Base-by-base conservation (phyloP, 441 rosid genomes). In the Euphorbia neoarborescens region DNA sequence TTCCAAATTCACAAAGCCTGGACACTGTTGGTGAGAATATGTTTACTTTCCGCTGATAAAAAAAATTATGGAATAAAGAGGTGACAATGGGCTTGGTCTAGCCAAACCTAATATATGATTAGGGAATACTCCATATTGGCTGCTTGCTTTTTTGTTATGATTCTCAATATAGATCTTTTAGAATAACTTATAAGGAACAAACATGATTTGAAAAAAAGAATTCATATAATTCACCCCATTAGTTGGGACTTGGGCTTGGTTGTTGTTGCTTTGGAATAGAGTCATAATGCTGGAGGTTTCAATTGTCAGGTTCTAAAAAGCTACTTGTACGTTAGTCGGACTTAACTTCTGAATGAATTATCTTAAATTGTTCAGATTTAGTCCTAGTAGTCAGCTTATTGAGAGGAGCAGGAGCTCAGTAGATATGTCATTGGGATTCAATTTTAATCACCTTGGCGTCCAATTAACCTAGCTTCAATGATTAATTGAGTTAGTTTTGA, bases 1-100 rank as follows among this genome's bases (percentile, higher is more conserved):
- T 91, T 72, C 92, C 96, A 58, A 88, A 81, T 83, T 89, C 99
- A 34, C 99, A 89, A 77, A 89, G 96, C 81, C 72, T 89, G 64
- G 99, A 91, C 71, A 84, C 91, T 71, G 81, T 88, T 74, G 99
- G 99, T 94, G 90, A 54, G 84, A 46, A 64, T 46, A 66, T 73
- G 40, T 59, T 64, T 68, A 66, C 66, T 30, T 19, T 20, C 11
- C 72, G 69, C 28, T 71, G 9, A 71, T n/a, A 27, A 62, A 73
- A 19, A 66, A 2, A 51, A 60, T 71, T 76, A 19, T 65, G 32
- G 38, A 62, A 50, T 35, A 20, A 34, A 37, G 19, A 46, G 38
- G 32, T 50, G 15, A 14, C 25, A 51, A 44, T 51, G 60, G 28
- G 34, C 34, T 5, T 22, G 51, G 62, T 35, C 1, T 48, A 58